These are phyloP conservation scores for Wallacemonas sp. DNA, from an alignment of 208 protist genomes.

Conservation along the genomic window DNA sequence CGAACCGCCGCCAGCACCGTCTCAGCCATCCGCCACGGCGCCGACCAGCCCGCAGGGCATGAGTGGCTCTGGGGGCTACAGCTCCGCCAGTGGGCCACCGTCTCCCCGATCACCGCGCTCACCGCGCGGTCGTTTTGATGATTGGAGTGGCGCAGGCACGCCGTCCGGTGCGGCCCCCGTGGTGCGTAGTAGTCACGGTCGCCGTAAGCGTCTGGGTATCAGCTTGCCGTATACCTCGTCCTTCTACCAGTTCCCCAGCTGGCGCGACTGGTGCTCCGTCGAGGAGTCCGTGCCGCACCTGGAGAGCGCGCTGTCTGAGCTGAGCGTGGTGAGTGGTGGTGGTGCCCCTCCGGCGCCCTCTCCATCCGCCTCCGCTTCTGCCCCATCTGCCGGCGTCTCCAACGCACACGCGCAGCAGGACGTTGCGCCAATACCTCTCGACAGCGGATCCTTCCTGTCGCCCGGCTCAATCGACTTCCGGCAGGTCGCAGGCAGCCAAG, in stretches of 20 bases:
- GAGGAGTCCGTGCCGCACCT: slow-evolving; percentile 68
- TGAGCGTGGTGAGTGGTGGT: no score
- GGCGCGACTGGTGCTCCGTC: slow-evolving; percentile 56
- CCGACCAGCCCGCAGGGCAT: background rate
- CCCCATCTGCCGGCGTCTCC: slow-evolving; percentile 6
- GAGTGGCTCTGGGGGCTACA: slow-evolving; percentile 13
- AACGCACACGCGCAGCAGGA: no score
- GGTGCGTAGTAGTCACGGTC: slow-evolving; percentile 11
- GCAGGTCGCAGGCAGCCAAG: background rate
- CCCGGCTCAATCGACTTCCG: slow-evolving; percentile 14
- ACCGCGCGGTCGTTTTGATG: background rate
- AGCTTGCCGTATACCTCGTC: slow-evolving; percentile 57
- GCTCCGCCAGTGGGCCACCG: slow-evolving; percentile 15
- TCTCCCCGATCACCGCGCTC: background rate
- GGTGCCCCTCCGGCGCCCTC: no score
- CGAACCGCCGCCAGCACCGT: slow-evolving; percentile 21
- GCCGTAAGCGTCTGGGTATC: slow-evolving; percentile 50
- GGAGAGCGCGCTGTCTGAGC: slow-evolving; percentile 33
- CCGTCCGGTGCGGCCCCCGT: background rate
- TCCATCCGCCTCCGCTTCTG: no score
- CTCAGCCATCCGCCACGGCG: background rate
- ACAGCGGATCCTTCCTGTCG: slow-evolving; percentile 33
- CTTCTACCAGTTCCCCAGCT: slow-evolving; percentile 49
- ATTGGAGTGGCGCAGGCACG: background rate
- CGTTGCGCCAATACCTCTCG: slow-evolving; percentile 28